Evolutionary conservation across 495 filamentous ascomycete species (phyloP).

Genomic region (Pyronema omphalodes): DNA sequence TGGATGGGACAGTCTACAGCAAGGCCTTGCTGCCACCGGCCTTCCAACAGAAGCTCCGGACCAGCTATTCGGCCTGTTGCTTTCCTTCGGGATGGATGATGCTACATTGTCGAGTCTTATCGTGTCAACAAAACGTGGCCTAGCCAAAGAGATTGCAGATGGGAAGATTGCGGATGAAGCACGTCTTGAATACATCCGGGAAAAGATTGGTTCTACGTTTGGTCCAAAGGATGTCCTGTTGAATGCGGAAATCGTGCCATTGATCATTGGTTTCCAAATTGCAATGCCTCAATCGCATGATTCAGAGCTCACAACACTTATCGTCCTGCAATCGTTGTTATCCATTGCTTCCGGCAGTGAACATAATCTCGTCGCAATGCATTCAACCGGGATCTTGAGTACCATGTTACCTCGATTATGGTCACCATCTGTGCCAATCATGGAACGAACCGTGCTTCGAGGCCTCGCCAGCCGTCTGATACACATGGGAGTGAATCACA

Average conservation of each 20-base stretch:
- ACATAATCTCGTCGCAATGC: constrained; percentile 57
- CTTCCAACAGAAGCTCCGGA: constrained; percentile 44
- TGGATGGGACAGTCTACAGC: constrained; percentile 59
- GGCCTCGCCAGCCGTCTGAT: constrained; percentile 41
- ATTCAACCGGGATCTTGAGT: constrained; percentile 57
- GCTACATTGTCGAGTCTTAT: constrained; percentile 28
- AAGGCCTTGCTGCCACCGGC: constrained; percentile 40
- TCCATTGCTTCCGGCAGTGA: constrained; percentile 41
- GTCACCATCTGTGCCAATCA: constrained; percentile 30
- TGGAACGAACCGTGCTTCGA: constrained; percentile 40
- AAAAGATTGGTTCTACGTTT: constrained; percentile 32
- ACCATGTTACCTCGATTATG: constrained; percentile 53
- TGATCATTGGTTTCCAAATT: constrained; percentile 47
- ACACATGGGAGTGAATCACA: constrained; percentile 47
- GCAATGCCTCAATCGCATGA: constrained; percentile 33
- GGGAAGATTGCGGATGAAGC: constrained; percentile 8
- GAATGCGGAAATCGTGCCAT: constrained; percentile 46
- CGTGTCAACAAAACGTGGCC: constrained; percentile 19
- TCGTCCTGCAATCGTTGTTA: constrained; percentile 37
- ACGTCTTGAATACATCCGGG: constrained; percentile 25
- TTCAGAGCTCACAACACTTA: constrained; percentile 36
- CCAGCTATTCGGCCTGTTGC: constrained; percentile 66
- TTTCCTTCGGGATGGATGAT: constrained; percentile 67
- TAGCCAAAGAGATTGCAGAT: constrained; percentile 6
- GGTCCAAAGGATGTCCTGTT: constrained; percentile 36